Conservation (phyloP, 495 filamentous ascomycete genomes). For the Hypoxylon subgilvum region DNA sequence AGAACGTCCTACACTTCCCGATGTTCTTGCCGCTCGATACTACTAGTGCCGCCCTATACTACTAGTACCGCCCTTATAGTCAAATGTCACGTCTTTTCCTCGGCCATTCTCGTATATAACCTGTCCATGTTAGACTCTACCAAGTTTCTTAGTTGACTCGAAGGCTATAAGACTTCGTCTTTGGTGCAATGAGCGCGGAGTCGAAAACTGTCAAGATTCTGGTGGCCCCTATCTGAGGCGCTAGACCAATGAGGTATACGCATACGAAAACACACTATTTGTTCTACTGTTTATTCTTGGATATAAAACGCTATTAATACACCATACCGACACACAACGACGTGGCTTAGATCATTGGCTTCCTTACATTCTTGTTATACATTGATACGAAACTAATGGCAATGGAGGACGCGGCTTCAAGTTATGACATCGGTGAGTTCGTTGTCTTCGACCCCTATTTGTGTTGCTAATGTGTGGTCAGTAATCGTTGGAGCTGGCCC, state of each 20-base stretch:
- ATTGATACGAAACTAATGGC: background rate
- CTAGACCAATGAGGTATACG: too few species aligned
- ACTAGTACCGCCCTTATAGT: slow-evolving; percentile 19
- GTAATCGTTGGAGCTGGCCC: slow-evolving; percentile 90
- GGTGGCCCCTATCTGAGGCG: background rate
- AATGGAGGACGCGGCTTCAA: slow-evolving; percentile 26
- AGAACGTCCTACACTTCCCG: slow-evolving; percentile 26
- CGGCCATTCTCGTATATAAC: slow-evolving; percentile 10
- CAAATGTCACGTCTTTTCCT: slow-evolving; percentile 6
- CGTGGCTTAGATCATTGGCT: background rate
- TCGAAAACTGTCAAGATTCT: background rate
- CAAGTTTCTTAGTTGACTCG: background rate
- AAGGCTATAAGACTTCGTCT: too few species aligned
- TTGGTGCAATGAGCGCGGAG: background rate
- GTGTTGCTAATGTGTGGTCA: slow-evolving; percentile 27
- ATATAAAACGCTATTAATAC: background rate
- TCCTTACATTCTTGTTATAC: background rate
- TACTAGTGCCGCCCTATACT: too few species aligned
- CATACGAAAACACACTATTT: too few species aligned
- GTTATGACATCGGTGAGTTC: slow-evolving; percentile 43
- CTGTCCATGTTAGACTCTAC: slow-evolving; percentile 15
- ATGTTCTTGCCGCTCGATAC: slow-evolving; percentile 30
- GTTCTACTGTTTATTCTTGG: too few species aligned
- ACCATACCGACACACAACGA: background rate
- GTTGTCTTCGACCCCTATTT: background rate